These are phyloP conservation scores for Endothia cerciana DNA, from an alignment of 2,329 filamentous ascomycete genomes.

Conservation along the genomic window DNA sequence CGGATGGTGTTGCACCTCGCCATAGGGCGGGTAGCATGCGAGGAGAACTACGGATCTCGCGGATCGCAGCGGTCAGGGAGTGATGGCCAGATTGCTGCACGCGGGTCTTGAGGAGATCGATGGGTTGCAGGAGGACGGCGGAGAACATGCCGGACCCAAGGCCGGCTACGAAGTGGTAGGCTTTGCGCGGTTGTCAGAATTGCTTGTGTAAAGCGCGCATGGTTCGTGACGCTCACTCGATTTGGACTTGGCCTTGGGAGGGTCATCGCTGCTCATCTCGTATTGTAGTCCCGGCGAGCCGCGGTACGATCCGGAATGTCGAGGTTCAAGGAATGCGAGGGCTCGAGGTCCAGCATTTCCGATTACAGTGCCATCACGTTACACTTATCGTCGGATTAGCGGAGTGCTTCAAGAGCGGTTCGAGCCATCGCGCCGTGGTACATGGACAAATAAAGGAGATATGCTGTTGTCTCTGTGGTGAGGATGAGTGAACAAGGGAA, in stretches of 20 bases:
- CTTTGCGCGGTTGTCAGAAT: constrained; percentile 43
- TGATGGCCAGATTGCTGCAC: constrained; percentile 83
- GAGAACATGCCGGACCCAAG: constrained; percentile 85
- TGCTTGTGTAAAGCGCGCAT: not conserved
- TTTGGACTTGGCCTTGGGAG: constrained; percentile 39
- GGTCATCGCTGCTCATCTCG: constrained; percentile 41
- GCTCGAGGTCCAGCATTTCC: constrained; percentile 25
- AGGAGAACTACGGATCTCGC: constrained; percentile 69
- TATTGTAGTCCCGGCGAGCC: constrained; percentile 20
- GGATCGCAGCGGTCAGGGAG: constrained; percentile 70
- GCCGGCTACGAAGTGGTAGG: constrained; percentile 87
- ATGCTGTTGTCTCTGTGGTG: not conserved
- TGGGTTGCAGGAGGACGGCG: constrained; percentile 88
- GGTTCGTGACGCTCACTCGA: constrained; percentile 34
- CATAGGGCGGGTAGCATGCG: constrained; percentile 73
- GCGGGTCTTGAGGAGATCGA: constrained; percentile 94
- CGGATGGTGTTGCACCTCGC: constrained; percentile 90
- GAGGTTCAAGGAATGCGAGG: constrained; percentile 2
- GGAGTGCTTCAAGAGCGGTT: constrained; percentile 7
- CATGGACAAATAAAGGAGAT: not conserved
- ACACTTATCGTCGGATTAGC: not conserved
- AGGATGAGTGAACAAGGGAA: not conserved
- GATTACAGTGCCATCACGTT: not conserved
- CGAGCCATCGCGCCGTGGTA: constrained; percentile 17
- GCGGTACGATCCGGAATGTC: constrained; percentile 8